Base-by-base conservation (phyloP, 2,329 filamentous ascomycete genomes). In the Chrysosporium keratinophilum region DNA sequence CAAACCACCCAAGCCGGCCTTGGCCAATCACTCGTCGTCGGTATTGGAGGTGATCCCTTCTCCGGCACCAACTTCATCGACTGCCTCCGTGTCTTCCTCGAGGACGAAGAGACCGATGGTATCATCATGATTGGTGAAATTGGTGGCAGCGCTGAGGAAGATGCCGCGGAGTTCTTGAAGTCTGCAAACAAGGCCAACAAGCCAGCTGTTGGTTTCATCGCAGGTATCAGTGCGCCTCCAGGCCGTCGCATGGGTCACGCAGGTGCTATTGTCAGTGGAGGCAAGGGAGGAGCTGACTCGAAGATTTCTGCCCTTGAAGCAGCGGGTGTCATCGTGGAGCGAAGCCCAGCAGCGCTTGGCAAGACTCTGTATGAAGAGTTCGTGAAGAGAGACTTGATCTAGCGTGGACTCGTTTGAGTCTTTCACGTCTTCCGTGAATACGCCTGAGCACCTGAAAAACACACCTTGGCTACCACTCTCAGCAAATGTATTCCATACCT, bases 71-170 rank as follows among this genome's bases (percentile, higher is more conserved):
- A 95, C 82, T 98, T 97, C 79, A 97, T 98, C 75, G 93, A 98
- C 81, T 96, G 91, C 80, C 80, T 98, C 65, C 87, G 88, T 70
- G 88, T 97, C 69, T 98, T 98, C 83, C 82, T 95, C 65, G 79
- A 94, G 73, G 93, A 98, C 72, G 80, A 85, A 71, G 88, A 95
- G 77, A 98, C 93, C 39, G 93, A 98, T 70, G 93, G 93, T 69
- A 96, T 98, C 76, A 96, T 98, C 78, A 96, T 98, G 93, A 97
- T 98, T 71, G 93, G 93, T 70, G 93, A 97, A 78, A 97, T 98
- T 70, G 93, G 93, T 74, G 93, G 93, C 60, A 88, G 87, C 57
- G 93, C 93, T 56, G 93, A 98, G 78, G 93, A 98, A 78, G 93
- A 98, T 66, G 93, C 93, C 39, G 91, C 93, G 66, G 93, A 97